A percentile compares a stretch with the other conserved stretches of the same genome.
These are phyloP conservation scores for Gamsiella multidivaricata DNA, from an alignment of 192 early-diverging fungal species.

Conservation along the genomic window DNA sequence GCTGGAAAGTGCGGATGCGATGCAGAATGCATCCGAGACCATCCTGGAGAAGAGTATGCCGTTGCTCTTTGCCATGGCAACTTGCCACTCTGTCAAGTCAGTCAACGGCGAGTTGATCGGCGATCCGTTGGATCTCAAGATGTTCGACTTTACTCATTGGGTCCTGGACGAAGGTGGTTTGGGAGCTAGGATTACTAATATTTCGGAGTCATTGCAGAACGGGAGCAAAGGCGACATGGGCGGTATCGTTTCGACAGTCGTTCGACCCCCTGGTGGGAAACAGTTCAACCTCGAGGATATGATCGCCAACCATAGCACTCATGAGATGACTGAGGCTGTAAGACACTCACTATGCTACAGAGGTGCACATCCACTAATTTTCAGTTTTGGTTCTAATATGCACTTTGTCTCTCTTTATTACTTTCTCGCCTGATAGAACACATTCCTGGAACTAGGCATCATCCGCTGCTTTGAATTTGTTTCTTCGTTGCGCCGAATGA, in stretches of 20 bases:
- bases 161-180: slow-evolving; percentile 88
- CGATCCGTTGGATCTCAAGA: slow-evolving; percentile 96
- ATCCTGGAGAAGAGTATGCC: slow-evolving; percentile 28
- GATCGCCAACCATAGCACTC: slow-evolving; percentile 26
- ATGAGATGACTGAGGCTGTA: slow-evolving; percentile 23
- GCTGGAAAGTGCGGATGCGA: slow-evolving; percentile 57
- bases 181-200: slow-evolving; percentile 10
- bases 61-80: slow-evolving; percentile 76
- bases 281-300: slow-evolving; percentile 69
- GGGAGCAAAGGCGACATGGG: slow-evolving; percentile 1
- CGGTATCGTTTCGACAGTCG: slow-evolving; percentile 81
- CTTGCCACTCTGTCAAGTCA: slow-evolving; percentile 90
- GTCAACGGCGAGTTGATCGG: slow-evolving; percentile 91
- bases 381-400: no score
- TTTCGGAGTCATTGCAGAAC: slow-evolving; percentile 14
- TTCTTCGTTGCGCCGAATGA: slow-evolving; percentile 89
- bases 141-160: slow-evolving; percentile 98
- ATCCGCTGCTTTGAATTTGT: slow-evolving; percentile 95
- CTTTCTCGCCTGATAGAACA: slow-evolving; percentile 1
- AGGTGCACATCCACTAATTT: not conserved
- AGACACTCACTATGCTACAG: no score
- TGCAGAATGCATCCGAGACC: slow-evolving; percentile 42
- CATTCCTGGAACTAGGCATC: slow-evolving; percentile 77
- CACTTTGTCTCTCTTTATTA: not conserved
- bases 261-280: slow-evolving; percentile 82